phyloP scores from a whole-genome alignment of 179 eudicot genomes.

The Corrigiola litoralis region DNA sequence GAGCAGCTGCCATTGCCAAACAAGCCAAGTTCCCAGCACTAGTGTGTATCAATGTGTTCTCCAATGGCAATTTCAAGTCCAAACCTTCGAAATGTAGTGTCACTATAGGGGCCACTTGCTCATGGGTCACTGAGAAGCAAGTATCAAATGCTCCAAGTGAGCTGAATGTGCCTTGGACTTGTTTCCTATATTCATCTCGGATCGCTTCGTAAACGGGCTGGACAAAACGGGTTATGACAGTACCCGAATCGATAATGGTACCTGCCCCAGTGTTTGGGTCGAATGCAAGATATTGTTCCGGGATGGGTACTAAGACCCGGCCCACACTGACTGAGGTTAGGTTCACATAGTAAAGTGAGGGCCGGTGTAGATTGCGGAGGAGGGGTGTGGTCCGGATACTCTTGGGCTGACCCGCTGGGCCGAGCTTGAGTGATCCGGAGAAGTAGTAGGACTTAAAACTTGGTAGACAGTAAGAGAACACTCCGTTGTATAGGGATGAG shows the following conservation, averaged over 20 bases:
- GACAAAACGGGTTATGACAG: conserved; percentile 72
- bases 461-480: conserved; percentile 82
- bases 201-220: conserved; percentile 47
- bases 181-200: conserved; percentile 63
- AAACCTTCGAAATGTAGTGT: conserved; percentile 64
- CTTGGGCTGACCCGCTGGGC: conserved; percentile 68
- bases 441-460: conserved; percentile 91
- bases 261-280: conserved; percentile 71
- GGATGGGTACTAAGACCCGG: conserved; percentile 51
- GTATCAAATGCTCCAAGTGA: conserved; percentile 77
- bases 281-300: conserved; percentile 44
- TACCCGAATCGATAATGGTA: conserved; percentile 82
- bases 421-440: conserved; percentile 82
- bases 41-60: conserved; percentile 78
- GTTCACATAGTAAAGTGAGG: conserved; percentile 84
- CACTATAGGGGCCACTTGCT: conserved; percentile 43
- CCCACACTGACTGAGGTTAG: conserved; percentile 74
- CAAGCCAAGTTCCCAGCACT: conserved; percentile 66
- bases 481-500: conserved; percentile 51
- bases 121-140: conserved; percentile 60
- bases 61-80: conserved; percentile 60
- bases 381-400: conserved; percentile 67
- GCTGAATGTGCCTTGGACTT: conserved; percentile 58
- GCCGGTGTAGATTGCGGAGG: conserved; percentile 63
- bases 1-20: conserved; percentile 74